A percentile compares a stretch with the other conserved stretches of the same genome.
These are phyloP conservation scores for Candida dajiaensis DNA, from an alignment of 805 yeast genomes.

Conservation along the genomic window DNA sequence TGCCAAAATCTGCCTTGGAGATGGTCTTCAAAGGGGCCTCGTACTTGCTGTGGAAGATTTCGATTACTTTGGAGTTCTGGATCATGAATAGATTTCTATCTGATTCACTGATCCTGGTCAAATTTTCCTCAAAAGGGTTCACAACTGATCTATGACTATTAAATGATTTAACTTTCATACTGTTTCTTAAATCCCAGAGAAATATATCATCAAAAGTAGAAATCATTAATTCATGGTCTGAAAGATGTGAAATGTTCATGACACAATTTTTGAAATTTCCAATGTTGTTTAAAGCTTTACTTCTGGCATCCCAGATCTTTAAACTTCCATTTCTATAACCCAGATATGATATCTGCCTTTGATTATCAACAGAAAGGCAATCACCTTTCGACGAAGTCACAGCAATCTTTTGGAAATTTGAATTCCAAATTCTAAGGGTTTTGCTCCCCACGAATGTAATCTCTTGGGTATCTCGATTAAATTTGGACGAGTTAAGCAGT, in stretches of 20 bases:
- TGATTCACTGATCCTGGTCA: background rate
- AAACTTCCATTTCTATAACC: conserved; percentile 19
- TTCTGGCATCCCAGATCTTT: conserved; percentile 15
- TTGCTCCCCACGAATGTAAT: conserved; percentile 1
- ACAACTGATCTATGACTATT: background rate
- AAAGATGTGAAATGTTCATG: background rate
- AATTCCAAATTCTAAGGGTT: background rate
- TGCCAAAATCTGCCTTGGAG: conserved; percentile 1
- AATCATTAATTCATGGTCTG: background rate
- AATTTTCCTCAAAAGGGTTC: background rate
- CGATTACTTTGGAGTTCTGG: conserved; percentile 5
- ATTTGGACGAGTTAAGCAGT: conserved; percentile 1
- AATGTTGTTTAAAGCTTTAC: background rate
- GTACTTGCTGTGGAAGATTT: conserved; percentile 5
- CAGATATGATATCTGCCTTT: background rate
- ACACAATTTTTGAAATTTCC: background rate
- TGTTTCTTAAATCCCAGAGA: background rate
- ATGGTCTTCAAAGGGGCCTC: conserved; percentile 7
- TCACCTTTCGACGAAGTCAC: conserved; percentile 9
- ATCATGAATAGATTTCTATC: conserved; percentile 7
- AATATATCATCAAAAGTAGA: background rate
- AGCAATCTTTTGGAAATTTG: background rate
- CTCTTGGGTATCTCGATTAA: background rate
- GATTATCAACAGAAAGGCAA: conserved; percentile 12
- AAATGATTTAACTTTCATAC: background rate